These are phyloP conservation scores for Geotrichum phurueaensis DNA, from an alignment of 1,139 yeast genomes.

Conservation along the genomic window DNA sequence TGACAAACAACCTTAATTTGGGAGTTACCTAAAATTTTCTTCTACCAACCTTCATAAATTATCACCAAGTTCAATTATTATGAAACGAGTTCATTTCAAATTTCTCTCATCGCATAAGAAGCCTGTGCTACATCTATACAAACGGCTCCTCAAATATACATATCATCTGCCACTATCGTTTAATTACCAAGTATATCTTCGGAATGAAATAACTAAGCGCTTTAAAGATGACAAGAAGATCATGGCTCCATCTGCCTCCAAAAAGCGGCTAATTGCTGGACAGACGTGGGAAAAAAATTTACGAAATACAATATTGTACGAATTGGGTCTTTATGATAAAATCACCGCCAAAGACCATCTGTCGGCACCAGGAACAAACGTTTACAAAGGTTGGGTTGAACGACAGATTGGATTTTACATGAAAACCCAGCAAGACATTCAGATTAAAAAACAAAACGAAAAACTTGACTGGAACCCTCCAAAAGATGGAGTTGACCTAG, in stretches of 20 bases:
- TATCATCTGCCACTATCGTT: conserved; percentile 15
- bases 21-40: neutral
- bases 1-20: neutral
- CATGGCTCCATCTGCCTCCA: conserved; percentile 6
- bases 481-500: conserved; percentile 1
- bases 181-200: conserved; percentile 2
- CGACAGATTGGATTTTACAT: conserved; percentile 2
- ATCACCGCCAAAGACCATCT: neutral
- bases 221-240: conserved; percentile 9
- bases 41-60: neutral
- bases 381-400: conserved; percentile 8
- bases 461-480: conserved; percentile 3
- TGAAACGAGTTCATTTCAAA: conserved; percentile 11
- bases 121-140: conserved; percentile 14
- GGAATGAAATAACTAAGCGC: conserved; percentile 6
- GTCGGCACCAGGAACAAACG: neutral
- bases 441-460: neutral
- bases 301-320: conserved; percentile 2
- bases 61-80: neutral
- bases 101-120: conserved; percentile 13
- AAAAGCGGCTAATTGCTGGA: neutral
- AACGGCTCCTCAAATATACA: conserved; percentile 8
- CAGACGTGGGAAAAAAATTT: conserved; percentile 8
- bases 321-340: neutral
- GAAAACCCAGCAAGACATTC: neutral